These are phyloP conservation scores for Williopsis jadinii DNA, from an alignment of 1,139 yeast species.

Conservation along the genomic window DNA sequence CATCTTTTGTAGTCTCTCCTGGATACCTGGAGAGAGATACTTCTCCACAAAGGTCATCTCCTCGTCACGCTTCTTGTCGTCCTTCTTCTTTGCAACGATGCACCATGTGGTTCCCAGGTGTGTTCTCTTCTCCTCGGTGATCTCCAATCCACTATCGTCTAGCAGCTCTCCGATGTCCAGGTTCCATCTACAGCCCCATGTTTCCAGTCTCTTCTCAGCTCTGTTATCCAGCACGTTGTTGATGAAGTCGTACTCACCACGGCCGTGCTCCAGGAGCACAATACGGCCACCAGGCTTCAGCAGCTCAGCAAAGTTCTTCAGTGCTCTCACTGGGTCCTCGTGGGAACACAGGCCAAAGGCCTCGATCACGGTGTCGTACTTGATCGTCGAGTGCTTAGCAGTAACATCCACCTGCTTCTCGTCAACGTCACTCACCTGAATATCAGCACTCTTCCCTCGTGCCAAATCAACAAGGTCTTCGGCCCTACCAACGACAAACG, in stretches of 20 bases:
- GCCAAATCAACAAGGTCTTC: constrained; percentile 70
- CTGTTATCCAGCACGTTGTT: constrained; percentile 78
- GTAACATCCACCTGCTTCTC: constrained; percentile 17
- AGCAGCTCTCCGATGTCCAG: constrained; percentile 83
- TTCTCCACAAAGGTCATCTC: constrained; percentile 42
- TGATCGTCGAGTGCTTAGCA: constrained; percentile 30
- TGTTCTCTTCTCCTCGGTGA: constrained; percentile 69
- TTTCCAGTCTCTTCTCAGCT: constrained; percentile 75
- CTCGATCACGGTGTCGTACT: constrained; percentile 87
- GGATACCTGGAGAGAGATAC: constrained; percentile 28
- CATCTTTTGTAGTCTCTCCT: constrained; percentile 16
- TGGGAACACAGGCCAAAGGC: constrained; percentile 96
- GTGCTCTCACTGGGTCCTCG: constrained; percentile 80
- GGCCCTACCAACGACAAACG: constrained; percentile 88
- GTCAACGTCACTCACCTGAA: constrained; percentile 18
- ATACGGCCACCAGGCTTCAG: constrained; percentile 90
- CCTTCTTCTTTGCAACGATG: constrained; percentile 65
- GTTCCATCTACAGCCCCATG: constrained; percentile 98
- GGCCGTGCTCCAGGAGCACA: constrained; percentile 84
- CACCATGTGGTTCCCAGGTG: constrained; percentile 96
- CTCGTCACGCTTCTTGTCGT: constrained; percentile 45
- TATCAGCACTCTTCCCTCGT: constrained; percentile 18
- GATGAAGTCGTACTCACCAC: constrained; percentile 72
- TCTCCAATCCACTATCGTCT: constrained; percentile 76
- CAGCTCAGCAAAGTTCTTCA: constrained; percentile 63